Evolutionary conservation across 2,329 filamentous ascomycete genomes (phyloP), one percentile per base, ranked within the genome.

Genomic region (Cladophialophora psammophila): DNA sequence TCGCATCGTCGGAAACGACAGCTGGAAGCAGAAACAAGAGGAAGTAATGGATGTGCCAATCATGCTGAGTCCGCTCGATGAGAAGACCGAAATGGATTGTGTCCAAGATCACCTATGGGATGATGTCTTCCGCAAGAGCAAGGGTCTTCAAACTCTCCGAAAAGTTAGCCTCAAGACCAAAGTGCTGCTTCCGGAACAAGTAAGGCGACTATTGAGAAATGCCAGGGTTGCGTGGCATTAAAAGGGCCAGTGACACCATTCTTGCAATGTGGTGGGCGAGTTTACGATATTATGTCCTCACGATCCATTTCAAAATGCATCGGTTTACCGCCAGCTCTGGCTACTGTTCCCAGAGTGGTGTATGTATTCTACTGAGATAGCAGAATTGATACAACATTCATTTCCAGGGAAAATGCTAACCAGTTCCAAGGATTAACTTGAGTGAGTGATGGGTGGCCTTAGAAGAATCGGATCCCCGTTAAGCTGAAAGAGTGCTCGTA

Each of bases 11-110:
- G 73, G 73, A 13, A 74, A 70, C 59, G 78, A 81, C 4, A 78
- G 79, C 65, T 79, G 76, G 66, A 78, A 77, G 54, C 73, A 77
- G 58, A 77, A 78, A 45, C 59, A 68, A 75, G 67, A 78, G 73
- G 69, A 80, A 76, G 69, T 76, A 55, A 77, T 78, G 73, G 75
- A 79, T 50, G 77, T 80, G 18, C 78, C 77, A 0, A 72, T 80
- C 55, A 74, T 80, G 52, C 66, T 80, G 7, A 79, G 75, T 65
- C 73, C 77, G 20, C 67, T 71, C 2, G 75, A 72, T 18, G 71
- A 72, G 60, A 70, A 72, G 50, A 63, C 20, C 18, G 65, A 62
- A 48, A 72, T 68, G 50, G 72, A 73, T 13, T 72, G 71, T 31
- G 64, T 77, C 4, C 67, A 74, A 34, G 73, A 71, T 34, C 74